Percentiles rank a stretch among this genome's conserved stretches.
These are phyloP conservation scores for Citrullus colocynthis DNA, from an alignment of 306 rosid genomes.

Conservation along the genomic window DNA sequence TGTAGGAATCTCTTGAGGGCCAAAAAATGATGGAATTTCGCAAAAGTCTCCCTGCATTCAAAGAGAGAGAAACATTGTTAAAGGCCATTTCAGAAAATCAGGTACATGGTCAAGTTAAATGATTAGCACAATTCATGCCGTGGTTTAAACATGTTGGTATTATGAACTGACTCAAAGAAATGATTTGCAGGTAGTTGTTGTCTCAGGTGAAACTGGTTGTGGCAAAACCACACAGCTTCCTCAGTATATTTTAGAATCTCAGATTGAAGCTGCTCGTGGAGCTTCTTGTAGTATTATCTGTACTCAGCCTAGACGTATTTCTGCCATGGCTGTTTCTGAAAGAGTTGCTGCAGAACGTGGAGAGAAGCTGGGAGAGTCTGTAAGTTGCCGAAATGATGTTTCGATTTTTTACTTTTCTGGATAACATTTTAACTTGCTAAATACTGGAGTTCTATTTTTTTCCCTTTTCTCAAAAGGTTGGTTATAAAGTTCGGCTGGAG, in stretches of 20 bases:
- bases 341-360: slow-evolving; percentile 49
- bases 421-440: neutral
- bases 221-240: slow-evolving; percentile 47
- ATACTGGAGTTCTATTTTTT: neutral
- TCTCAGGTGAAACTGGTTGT: slow-evolving; percentile 45
- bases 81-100: slow-evolving; percentile 30
- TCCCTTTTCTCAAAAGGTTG: slow-evolving; percentile 44
- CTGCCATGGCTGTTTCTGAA: slow-evolving; percentile 42
- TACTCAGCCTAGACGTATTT: slow-evolving; percentile 40
- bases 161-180: neutral
- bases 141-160: neutral
- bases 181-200: slow-evolving; percentile 25
- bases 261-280: slow-evolving; percentile 35
- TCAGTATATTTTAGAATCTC: slow-evolving; percentile 37
- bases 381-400: slow-evolving; percentile 11
- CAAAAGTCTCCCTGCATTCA: slow-evolving; percentile 36
- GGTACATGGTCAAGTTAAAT: slow-evolving; percentile 9
- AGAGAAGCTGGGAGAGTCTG: slow-evolving; percentile 40
- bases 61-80: slow-evolving; percentile 26
- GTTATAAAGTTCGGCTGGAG: slow-evolving; percentile 93
- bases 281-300: slow-evolving; percentile 35
- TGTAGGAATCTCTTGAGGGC: slow-evolving; percentile 31
- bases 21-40: slow-evolving; percentile 37
- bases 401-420: neutral
- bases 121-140: neutral